A percentile compares a stretch with the other conserved stretches of the same genome.
Evolutionary conservation across 106 monocot genomes (phyloP).

Genomic region (Dioscorea zingiberensis): DNA sequence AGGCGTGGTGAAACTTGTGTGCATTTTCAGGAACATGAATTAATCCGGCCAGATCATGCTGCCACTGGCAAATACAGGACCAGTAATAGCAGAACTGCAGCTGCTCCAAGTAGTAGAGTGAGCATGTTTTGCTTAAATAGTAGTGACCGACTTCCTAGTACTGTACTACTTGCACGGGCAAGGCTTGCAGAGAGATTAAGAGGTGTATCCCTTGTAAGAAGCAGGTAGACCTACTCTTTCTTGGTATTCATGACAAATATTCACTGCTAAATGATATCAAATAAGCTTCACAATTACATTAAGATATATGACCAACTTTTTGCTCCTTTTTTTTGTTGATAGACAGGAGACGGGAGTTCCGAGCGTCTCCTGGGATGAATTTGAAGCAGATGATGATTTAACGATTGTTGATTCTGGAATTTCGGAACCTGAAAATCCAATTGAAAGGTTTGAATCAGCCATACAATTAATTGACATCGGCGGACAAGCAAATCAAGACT

Average conservation of each 20-base stretch:
- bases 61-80: conserved; percentile 12
- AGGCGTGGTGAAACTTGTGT: background rate
- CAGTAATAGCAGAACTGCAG: conserved; percentile 7
- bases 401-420: conserved; percentile 6
- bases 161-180: conserved; percentile 60
- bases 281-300: background rate
- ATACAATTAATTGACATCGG: conserved; percentile 2
- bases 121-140: conserved; percentile 16
- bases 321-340: background rate
- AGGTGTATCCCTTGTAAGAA: conserved; percentile 44
- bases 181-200: conserved; percentile 72
- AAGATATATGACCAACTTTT: background rate
- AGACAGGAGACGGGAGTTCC: conserved; percentile 19
- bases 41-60: background rate
- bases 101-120: conserved; percentile 5
- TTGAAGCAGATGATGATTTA: conserved; percentile 16
- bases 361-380: conserved; percentile 21
- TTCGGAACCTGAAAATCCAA: background rate
- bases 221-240: conserved; percentile 27
- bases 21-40: conserved; percentile 25
- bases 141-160: conserved; percentile 42
- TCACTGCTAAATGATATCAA: background rate
- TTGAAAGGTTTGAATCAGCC: conserved; percentile 7
- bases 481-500: conserved; percentile 5
- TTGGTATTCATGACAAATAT: background rate